phyloP scores from a whole-genome alignment of 176 grass and related monocot species.

The Ananas comosus region DNA sequence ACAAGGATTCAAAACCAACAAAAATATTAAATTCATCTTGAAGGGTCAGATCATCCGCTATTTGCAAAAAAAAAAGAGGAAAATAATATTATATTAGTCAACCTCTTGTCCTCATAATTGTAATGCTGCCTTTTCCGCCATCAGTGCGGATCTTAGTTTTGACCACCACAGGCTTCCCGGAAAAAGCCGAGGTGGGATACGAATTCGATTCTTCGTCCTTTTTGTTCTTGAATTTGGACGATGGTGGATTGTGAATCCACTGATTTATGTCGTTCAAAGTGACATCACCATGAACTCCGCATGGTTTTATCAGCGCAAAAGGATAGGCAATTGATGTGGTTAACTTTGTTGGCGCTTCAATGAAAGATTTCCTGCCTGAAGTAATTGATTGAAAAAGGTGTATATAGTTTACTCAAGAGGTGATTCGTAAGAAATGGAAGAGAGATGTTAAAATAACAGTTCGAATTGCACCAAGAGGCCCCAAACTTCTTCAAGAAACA shows the following conservation, averaged over 20 bases:
- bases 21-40: background rate
- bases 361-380: conserved; percentile 45
- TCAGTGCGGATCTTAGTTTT: conserved; percentile 88
- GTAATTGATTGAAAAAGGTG: background rate
- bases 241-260: conserved; percentile 47
- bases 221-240: conserved; percentile 67
- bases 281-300: conserved; percentile 35
- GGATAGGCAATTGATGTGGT: conserved; percentile 56
- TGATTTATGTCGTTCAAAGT: conserved; percentile 81
- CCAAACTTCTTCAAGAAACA: too few species aligned
- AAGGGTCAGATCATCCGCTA: background rate
- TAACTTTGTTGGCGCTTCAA: conserved; percentile 38
- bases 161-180: conserved; percentile 71
- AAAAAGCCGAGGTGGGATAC: conserved; percentile 50
- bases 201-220: conserved; percentile 19
- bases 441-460: background rate
- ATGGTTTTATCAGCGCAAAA: conserved; percentile 84
- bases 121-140: conserved; percentile 76
- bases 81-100: conserved; percentile 7
- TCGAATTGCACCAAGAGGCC: too few species aligned
- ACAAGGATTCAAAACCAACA: background rate
- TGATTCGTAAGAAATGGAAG: background rate
- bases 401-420: background rate
- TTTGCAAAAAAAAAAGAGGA: background rate
- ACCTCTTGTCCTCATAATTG: conserved; percentile 74